A percentile compares a stretch with the other conserved stretches of the same genome.
These are phyloP conservation scores for Groenewaldozyma salmanticensis DNA, from an alignment of 805 yeast genomes.

Conservation along the genomic window DNA sequence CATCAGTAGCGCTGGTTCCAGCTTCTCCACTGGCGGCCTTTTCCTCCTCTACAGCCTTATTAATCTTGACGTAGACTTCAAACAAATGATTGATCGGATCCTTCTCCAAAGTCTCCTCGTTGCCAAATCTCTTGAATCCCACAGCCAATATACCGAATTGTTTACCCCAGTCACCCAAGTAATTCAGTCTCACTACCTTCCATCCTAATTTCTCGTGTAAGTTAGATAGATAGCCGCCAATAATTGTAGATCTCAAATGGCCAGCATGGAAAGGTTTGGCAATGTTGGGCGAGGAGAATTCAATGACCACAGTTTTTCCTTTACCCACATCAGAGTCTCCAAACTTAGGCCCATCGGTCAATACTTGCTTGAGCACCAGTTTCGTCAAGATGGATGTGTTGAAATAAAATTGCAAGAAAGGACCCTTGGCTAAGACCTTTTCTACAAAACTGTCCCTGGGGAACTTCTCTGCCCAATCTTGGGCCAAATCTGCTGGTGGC, in stretches of 20 bases:
- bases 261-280: slow-evolving; percentile 99
- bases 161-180: slow-evolving; percentile 99
- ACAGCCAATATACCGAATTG: slow-evolving; percentile 95
- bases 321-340: slow-evolving; percentile 70
- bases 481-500: slow-evolving; percentile 64
- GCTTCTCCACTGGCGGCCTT: slow-evolving; percentile 43
- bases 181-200: slow-evolving; percentile 87
- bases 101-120: slow-evolving; percentile 52
- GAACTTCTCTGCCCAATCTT: slow-evolving; percentile 70
- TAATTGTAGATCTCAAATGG: slow-evolving; percentile 92
- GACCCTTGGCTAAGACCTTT: slow-evolving; percentile 75
- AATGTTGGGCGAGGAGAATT: slow-evolving; percentile 95
- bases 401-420: slow-evolving; percentile 84
- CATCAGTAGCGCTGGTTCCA: slow-evolving; percentile 42
- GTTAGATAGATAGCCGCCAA: slow-evolving; percentile 91
- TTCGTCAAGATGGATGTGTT: slow-evolving; percentile 55
- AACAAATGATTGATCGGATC: slow-evolving; percentile 94
- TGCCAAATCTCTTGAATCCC: slow-evolving; percentile 81
- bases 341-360: slow-evolving; percentile 48
- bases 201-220: slow-evolving; percentile 86
- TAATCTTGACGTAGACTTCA: slow-evolving; percentile 83
- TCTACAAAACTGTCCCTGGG: slow-evolving; percentile 60
- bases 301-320: slow-evolving; percentile 65
- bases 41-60: slow-evolving; percentile 62
- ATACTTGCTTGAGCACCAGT: slow-evolving; percentile 59